Evolutionary conservation across 768 basidiomycete genomes (phyloP).

Genomic region (Fibroporia radiculosa): DNA sequence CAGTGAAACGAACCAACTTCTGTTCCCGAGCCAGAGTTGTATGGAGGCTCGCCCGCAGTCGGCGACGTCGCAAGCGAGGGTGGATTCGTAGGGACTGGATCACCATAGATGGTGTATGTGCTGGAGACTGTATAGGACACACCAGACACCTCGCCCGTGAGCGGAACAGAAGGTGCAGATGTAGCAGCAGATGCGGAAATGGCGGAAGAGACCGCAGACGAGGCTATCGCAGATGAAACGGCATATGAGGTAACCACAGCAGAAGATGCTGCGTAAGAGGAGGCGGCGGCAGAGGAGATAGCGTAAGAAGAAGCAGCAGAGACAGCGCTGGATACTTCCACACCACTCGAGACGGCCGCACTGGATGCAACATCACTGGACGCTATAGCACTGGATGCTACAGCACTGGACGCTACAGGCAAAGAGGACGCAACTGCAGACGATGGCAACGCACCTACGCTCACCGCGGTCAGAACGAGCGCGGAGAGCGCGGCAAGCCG

Average conservation of each 20-base stretch:
- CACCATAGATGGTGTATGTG: slow-evolving; percentile 2
- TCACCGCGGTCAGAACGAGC: no score
- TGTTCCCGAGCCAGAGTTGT: slow-evolving; percentile 16
- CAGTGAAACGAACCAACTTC: slow-evolving; percentile 22
- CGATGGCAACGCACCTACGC: no score
- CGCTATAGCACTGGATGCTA: slow-evolving; percentile 4
- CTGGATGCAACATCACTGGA: slow-evolving; percentile 6
- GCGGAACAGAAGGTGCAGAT: background rate
- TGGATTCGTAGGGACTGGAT: background rate
- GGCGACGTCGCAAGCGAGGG: slow-evolving; percentile 2
- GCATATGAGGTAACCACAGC: slow-evolving; percentile 5
- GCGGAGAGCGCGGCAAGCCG: no score
- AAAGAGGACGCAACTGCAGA: background rate
- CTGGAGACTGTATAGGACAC: slow-evolving; percentile 3
- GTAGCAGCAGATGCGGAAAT: background rate
- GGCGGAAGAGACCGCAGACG: background rate
- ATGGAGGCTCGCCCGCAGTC: slow-evolving; percentile 8
- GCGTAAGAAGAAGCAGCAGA: background rate
- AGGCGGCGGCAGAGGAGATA: slow-evolving; percentile 6
- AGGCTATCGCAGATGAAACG: background rate
- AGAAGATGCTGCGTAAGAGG: slow-evolving; percentile 3
- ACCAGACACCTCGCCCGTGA: slow-evolving; percentile 1
- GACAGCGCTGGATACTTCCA: no score
- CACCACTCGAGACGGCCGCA: slow-evolving; percentile 1
- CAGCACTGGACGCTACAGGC: slow-evolving; percentile 1